Percentiles rank a stretch among this genome's conserved stretches.
These are phyloP conservation scores for Triticum aestivum DNA, from an alignment of 176 grass and related monocot genomes.

Conservation along the genomic window DNA sequence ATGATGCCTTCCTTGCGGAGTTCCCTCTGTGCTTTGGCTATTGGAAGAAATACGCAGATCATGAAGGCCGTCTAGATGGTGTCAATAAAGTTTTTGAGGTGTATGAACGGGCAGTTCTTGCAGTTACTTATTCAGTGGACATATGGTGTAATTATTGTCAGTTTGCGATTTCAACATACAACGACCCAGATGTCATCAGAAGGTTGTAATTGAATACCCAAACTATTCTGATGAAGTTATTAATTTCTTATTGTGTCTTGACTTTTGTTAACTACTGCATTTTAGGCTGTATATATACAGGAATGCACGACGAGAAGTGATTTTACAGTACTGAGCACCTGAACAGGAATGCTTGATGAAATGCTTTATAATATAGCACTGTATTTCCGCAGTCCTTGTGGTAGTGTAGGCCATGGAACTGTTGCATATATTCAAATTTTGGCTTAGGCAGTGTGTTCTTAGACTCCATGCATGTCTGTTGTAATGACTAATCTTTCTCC, in stretches of 20 bases:
- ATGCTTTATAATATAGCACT: not conserved
- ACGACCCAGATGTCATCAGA: conserved; percentile 87
- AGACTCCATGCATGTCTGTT: not conserved
- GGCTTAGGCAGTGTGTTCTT: not conserved
- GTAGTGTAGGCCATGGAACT: not conserved
- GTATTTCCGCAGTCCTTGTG: not conserved
- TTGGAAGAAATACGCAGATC: conserved; percentile 99
- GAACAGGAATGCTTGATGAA: not conserved
- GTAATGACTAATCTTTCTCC: not conserved
- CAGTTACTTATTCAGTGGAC: conserved; percentile 98
- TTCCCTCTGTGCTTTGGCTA: conserved; percentile 98
- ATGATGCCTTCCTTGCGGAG: conserved; percentile 85
- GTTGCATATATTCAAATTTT: not conserved
- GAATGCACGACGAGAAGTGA: conserved; percentile 29
- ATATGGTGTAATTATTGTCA: conserved; percentile 94
- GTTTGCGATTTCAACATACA: conserved; percentile 90
- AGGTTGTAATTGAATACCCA: conserved; percentile 47
- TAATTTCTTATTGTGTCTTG: not conserved
- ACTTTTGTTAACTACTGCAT: conserved; percentile 20
- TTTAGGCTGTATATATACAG: conserved; percentile 7
- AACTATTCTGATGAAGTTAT: not conserved
- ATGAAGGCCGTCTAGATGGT: conserved; percentile 75
- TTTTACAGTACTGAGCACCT: conserved; percentile 9
- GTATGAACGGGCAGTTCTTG: conserved; percentile 92
- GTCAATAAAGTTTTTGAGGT: conserved; percentile 82